Percentiles rank a stretch among this genome's conserved stretches.
Evolutionary conservation across 2,329 filamentous ascomycete genomes (phyloP).

Genomic region (Alternaria infectoria): DNA sequence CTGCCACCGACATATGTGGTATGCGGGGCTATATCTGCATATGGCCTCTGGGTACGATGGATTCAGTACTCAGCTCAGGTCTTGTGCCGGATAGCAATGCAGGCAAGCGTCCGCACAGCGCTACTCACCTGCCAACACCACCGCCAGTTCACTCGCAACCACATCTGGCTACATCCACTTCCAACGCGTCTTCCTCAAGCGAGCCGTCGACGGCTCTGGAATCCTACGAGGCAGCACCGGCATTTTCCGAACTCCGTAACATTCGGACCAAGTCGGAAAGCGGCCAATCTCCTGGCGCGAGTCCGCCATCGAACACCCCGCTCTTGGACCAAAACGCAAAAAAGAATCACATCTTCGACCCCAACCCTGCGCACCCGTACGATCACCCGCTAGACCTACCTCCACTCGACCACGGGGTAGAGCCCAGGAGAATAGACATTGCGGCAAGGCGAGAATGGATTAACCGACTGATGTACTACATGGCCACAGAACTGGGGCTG

Average conservation of each 20-base stretch:
- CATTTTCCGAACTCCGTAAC: conserved; percentile 4
- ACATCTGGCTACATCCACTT: not conserved
- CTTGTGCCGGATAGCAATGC: conserved; percentile 30
- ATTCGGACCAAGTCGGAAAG: not conserved
- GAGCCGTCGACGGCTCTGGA: not conserved
- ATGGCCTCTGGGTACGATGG: conserved; percentile 38
- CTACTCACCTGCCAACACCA: not conserved
- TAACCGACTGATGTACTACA: conserved; percentile 33
- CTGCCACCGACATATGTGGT: conserved; percentile 28
- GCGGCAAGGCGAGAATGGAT: conserved; percentile 32
- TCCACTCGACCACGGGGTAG: conserved; percentile 7
- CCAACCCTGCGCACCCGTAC: conserved; percentile 25
- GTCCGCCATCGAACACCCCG: not conserved
- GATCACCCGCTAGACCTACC: conserved; percentile 19
- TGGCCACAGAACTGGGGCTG: conserved; percentile 31
- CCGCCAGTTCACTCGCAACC: not conserved
- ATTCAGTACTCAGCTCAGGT: conserved; percentile 32
- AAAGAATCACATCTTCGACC: conserved; percentile 28
- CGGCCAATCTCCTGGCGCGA: not conserved
- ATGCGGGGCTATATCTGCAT: conserved; percentile 37
- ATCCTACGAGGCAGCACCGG: conserved; percentile 6
- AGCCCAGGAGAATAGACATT: conserved; percentile 27
- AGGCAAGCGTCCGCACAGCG: conserved; percentile 3
- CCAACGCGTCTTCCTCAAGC: conserved; percentile 5
- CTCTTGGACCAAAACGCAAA: not conserved